A percentile compares a stretch with the other conserved stretches of the same genome.
phyloP scores from a whole-genome alignment of 805 yeast genomes.

The Wickerhamomyces bovis region DNA sequence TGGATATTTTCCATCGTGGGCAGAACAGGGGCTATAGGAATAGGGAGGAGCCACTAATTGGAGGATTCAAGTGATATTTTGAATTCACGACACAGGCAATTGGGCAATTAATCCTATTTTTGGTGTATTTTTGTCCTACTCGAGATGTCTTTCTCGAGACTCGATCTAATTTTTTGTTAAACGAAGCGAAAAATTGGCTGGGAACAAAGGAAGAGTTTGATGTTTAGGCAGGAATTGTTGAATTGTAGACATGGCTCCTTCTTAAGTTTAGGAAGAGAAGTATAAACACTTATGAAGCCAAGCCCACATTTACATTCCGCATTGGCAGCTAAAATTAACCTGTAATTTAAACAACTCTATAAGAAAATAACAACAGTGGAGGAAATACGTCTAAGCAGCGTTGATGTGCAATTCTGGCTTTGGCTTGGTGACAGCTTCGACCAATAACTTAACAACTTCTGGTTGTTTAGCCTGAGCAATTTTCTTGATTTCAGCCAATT shows the following conservation, averaged over 20 bases:
- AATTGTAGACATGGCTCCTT: too few relatives aligned
- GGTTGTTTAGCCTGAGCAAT: constrained; percentile 56
- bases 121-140: not conserved
- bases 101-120: not conserved
- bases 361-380: not conserved
- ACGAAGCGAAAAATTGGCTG: too few relatives aligned
- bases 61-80: too few relatives aligned
- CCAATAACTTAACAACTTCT: constrained; percentile 66
- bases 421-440: constrained; percentile 75
- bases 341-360: not conserved
- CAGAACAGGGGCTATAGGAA: too few relatives aligned
- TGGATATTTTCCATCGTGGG: constrained; percentile 1
- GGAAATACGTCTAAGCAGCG: constrained; percentile 33
- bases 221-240: too few relatives aligned
- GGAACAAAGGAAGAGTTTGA: too few relatives aligned
- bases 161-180: too few relatives aligned
- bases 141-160: too few relatives aligned
- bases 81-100: not conserved
- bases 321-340: not conserved
- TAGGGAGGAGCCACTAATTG: too few relatives aligned
- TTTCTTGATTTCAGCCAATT: constrained; percentile 61
- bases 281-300: not conserved
- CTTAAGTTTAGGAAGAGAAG: not conserved
- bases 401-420: constrained; percentile 79
- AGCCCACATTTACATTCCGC: not conserved